Conservation (phyloP, 768 basidiomycete genomes). For the Lenzites betulinus region DNA sequence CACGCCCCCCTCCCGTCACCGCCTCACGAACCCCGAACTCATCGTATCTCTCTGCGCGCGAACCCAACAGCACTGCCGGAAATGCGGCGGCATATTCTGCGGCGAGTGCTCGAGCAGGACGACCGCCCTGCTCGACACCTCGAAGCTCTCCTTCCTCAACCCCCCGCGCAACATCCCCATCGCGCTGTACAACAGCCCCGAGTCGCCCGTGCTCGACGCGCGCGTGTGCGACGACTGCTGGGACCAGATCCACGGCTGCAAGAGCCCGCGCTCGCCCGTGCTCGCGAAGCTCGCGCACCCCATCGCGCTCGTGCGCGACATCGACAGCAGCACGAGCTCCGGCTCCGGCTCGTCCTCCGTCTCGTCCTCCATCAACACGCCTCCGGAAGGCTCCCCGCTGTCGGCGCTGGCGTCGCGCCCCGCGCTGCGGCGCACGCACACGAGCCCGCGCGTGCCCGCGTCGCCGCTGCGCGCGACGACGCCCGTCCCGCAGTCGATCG, state of each 20-base stretch:
- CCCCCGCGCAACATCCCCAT: constrained; percentile 73
- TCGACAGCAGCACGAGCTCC: constrained; percentile 8
- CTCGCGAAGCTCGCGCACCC: constrained; percentile 25
- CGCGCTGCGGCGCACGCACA: constrained; percentile 32
- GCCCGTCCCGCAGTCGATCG: constrained; percentile 27
- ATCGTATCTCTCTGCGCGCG: constrained; percentile 17
- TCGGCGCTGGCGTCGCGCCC: constrained; percentile 9
- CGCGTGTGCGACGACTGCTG: constrained; percentile 80
- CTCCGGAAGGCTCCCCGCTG: constrained; percentile 28
- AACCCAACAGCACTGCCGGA: constrained; percentile 70
- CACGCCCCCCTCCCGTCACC: constrained; percentile 1
- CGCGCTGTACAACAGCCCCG: constrained; percentile 54
- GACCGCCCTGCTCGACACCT: constrained; percentile 72
- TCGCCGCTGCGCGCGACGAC: constrained; percentile 30
- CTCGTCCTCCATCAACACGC: constrained; percentile 34
- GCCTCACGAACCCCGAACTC: constrained; percentile 26
- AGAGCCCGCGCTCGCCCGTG: constrained; percentile 44
- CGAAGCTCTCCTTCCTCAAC: constrained; percentile 65
- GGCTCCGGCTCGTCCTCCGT: constrained; percentile 32
- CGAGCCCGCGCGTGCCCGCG: constrained; percentile 36
- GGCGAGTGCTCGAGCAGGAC: constrained; percentile 56
- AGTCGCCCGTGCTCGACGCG: constrained; percentile 54
- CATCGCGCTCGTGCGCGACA: constrained; percentile 18
- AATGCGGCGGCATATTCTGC: constrained; percentile 82
- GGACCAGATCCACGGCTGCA: constrained; percentile 68